These are phyloP conservation scores for Haematococcus lacustris DNA, from an alignment of 139 green algal species.

Conservation along the genomic window DNA sequence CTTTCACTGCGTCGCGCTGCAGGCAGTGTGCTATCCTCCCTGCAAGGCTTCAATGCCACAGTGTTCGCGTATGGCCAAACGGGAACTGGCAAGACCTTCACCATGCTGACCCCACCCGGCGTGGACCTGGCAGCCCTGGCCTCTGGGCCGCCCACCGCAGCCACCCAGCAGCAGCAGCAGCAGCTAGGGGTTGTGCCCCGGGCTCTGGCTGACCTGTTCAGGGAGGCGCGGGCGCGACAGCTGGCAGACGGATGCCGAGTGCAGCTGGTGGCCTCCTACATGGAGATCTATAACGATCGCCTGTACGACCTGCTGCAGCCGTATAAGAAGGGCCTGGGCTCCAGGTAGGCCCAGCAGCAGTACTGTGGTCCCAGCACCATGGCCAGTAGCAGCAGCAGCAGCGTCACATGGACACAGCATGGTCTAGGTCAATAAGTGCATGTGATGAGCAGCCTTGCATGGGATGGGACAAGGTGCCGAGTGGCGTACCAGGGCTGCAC, in stretches of 20 bases:
- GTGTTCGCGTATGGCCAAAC: slow-evolving; percentile 35
- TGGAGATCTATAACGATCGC: slow-evolving; percentile 74
- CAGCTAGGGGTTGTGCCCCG: slow-evolving; percentile 49
- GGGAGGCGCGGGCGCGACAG: background rate
- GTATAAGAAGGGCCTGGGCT: slow-evolving; percentile 41
- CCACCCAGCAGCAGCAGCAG: background rate
- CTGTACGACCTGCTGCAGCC: slow-evolving; percentile 66
- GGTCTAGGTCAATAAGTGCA: too few relatives aligned
- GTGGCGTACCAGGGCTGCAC: background rate
- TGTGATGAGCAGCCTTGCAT: background rate
- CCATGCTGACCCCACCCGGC: slow-evolving; percentile 44
- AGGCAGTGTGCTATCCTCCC: slow-evolving; percentile 4
- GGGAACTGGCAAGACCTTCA: slow-evolving; percentile 59
- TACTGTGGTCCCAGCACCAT: too few relatives aligned
- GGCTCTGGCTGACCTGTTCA: slow-evolving; percentile 47
- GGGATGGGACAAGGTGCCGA: background rate
- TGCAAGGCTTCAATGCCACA: slow-evolving; percentile 24
- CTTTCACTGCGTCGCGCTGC: background rate
- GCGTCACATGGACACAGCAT: too few relatives aligned
- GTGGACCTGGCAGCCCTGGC: slow-evolving; percentile 1
- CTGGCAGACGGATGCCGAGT: background rate
- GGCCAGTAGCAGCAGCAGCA: too few relatives aligned
- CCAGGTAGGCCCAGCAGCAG: slow-evolving; percentile 14
- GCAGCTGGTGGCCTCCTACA: slow-evolving; percentile 37
- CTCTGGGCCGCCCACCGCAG: background rate